Conservation (phyloP, 345 rosid species). For the Lepidium didymum region DNA sequence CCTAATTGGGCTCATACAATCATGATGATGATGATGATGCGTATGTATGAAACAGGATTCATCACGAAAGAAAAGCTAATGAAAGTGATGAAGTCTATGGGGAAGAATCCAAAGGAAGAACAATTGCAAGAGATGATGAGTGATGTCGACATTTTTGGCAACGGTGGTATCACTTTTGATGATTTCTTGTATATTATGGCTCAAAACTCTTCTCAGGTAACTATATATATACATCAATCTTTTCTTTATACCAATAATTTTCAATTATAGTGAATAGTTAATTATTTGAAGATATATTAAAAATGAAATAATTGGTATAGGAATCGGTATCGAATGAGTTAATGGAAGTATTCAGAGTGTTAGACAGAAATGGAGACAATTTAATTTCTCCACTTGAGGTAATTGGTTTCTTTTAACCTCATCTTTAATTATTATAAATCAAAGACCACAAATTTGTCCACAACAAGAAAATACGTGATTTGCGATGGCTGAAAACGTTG, state of each 20-base stretch:
- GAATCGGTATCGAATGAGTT: slow-evolving; percentile 23
- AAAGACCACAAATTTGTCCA: background rate
- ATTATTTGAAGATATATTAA: too few relatives aligned
- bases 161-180: slow-evolving; percentile 26
- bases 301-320: background rate
- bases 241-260: background rate
- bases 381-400: slow-evolving; percentile 24
- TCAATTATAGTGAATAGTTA: background rate
- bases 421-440: background rate
- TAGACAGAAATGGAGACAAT: slow-evolving; percentile 26
- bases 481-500: too few relatives aligned
- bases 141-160: slow-evolving; percentile 23
- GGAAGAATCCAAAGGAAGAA: slow-evolving; percentile 26
- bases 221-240: background rate
- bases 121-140: slow-evolving; percentile 29
- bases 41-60: slow-evolving; percentile 7
- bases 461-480: too few relatives aligned
- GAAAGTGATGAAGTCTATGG: slow-evolving; percentile 30
- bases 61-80: slow-evolving; percentile 26
- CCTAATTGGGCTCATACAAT: too few relatives aligned
- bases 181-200: slow-evolving; percentile 32
- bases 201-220: slow-evolving; percentile 29
- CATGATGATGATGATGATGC: background rate
- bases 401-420: background rate
- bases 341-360: slow-evolving; percentile 26